Evolutionary conservation across 768 basidiomycete genomes (phyloP), one percentile per base, ranked within the genome.

Genomic region (Termitomyces sp.): DNA sequence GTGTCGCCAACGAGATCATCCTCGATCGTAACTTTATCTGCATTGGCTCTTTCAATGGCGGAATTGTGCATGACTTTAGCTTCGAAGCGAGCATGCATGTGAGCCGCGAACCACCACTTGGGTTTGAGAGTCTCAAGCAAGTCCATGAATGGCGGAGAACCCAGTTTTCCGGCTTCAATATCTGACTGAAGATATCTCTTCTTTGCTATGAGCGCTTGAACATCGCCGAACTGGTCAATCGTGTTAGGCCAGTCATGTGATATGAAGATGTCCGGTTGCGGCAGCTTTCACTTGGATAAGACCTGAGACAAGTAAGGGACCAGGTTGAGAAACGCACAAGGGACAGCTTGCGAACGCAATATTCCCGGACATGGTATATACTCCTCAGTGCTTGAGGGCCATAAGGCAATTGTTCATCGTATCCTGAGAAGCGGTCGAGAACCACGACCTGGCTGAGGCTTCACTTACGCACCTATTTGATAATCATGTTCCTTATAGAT

Each of bases 171-270:
- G 30, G 72, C 60, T 21, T 70, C 66, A 56, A 94, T 78, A 68
- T 98, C 92, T 30, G 76, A 70, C 37, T 76, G 74, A 64, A 98
- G 87, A 70, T 86, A 89, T 0, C 84, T 81, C 66, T 95, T 98
- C 43, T 81, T 78, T 4, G 83, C 74, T 9, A 98, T 70, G 0
- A 99, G 75, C 8, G 63, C 74, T 8, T 64, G 60, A 5, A 85
- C 69, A 63, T 98, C 78, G 15, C 95, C 94, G 59, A 93, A 77
- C 10, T 83, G 82, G 57, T 89, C 93, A 54, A 99, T 94, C 2
- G 77, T 77, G 37, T 82, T 78, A 0, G 97, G 97, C 97, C 96
- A 99, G 69, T 98, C 97, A 66, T 99, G 96, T 2, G 95, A 98
- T 32, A 98, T 77, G 74, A 98, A 91, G 32, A 52, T 42, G 42